Base-by-base conservation (phyloP, 768 basidiomycete genomes). In the Pulveroboletus sp. region DNA sequence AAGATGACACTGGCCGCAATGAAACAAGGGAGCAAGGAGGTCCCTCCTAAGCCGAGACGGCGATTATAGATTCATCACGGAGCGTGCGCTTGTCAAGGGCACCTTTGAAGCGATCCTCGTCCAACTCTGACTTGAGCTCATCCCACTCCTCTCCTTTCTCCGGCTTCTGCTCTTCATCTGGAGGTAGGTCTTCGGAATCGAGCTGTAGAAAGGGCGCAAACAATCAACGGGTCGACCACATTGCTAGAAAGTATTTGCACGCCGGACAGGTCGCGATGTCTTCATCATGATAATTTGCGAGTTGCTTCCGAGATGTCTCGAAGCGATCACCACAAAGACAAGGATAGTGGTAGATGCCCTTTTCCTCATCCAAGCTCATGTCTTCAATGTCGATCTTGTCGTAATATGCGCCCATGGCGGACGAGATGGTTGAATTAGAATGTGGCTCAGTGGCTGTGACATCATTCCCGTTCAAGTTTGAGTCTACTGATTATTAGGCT, bases 271-370 rank as follows among this genome's bases (percentile, higher is more conserved):
- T 93, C 20, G 94, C 95, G 39, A 94, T 82, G 65, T 98, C 96
- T 61, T 97, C 96, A 47, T 82, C n/a, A n/a, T n/a, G n/a, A n/a
- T n/a, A 96, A 57, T 93, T 75, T 38, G 82, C 79, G 7, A 97
- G 81, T 69, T 97, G 93, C 54, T 74, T 72, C 58, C 86, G 81
- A 24, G 87, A 83, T 57, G 97, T 97, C 69, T 98, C 95, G 71
- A 98, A 99, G 34, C 94, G 84, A 71, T 99, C 95, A 10, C 95
- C 95, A 63, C 95, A 98, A 1, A 95, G 94, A 63, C 93, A 99
- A 0, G 94, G 95, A 68, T 94, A 96, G 74, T 98, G 94, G 63
- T 85, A 97, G 5, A 97, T 86, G 34, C 77, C 65, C 63, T 86
- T 89, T 47, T 77, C 81, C 22, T 77, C 76, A 65, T 95, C 93